Base-by-base conservation (phyloP, 208 protist genomes). In the Trypanosoma scelopori region DNA sequence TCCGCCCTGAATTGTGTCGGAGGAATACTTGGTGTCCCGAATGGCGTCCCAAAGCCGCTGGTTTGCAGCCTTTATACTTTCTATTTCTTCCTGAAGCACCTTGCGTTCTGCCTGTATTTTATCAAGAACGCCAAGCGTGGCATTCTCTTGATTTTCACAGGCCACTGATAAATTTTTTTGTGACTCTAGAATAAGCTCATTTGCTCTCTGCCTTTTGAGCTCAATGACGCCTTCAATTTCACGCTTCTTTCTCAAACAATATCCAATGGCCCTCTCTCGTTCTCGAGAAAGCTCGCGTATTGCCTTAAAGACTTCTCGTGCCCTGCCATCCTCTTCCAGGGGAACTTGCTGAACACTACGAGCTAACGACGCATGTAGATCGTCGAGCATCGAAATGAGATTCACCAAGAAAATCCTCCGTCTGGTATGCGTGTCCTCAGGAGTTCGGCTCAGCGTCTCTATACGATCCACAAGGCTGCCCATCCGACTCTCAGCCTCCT, bases 231-330 rank as follows among this genome's bases (percentile, higher is more conserved):
- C 71, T n/a, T 41, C 50, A 57, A 88, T 72, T 62, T 91, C 85
- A n/a, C 81, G 73, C 52, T 89, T 84, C 43, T 87, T 89, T 69
- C 82, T 80, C 5, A 72, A 70, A 47, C 83, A 74, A 15, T 91
- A 70, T 49, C 74, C 69, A 52, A 89, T 69, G 28, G 81, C 74
- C 25, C 74, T 68, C 63, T 92, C 89, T 15, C 89, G 76, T 58
- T 91, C 83, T 5, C 85, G 81, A 3, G 84, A 85, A 37, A 94
- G 65, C 71, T 94, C 85, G 27, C 87, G 79, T 25, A 94, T 81
- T 0, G 81, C 78, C 55, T 88, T 90, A 27, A 92, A 73, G 27
- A 89, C 59, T 66, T 90, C 81, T 49, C 86, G 78, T 9, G 83
- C 77, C 22, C 87, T 74, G 37, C 58, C 72, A 60, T 90, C 84